Base-by-base conservation (phyloP, 306 rosid species). In the Senna tora region DNA sequence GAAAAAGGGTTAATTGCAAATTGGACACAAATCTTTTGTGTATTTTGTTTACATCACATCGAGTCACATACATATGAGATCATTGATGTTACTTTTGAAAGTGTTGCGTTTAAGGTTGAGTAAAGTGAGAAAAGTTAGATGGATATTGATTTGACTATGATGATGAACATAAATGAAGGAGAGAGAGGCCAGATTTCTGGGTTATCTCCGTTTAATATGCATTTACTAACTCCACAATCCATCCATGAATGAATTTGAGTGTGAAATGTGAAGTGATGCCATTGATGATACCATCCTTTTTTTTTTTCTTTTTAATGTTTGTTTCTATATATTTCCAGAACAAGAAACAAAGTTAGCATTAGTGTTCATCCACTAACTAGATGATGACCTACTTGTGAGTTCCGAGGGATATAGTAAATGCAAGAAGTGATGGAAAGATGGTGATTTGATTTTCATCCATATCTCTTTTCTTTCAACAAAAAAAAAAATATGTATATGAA, bases 101-200 rank as follows among this genome's bases (percentile, higher is more conserved):
- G 33, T 32, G 56, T 84, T 75, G 54, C 50, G 67, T 79, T 72
- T 76, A 72, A 81, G 86, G 87, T 74, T 78, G 21, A 54, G 77
- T 60, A 69, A 69, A 73, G 75, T 42, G 49, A 72, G 54, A 36
- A 50, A 50, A 66, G 74, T 38, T 79, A 55, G 59, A 34, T 67
- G n/a, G n/a, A n/a, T n/a, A n/a, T n/a, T n/a, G 81, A 80, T 80
- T 71, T 80, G 83, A 82, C 86, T 49, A 4, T n/a, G n/a, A n/a
- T n/a, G n/a, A n/a, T n/a, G 5, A 36, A 4, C 39, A 36, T 36
- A 0, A 36, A 25, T 1, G 30, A 25, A n/a, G n/a, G 30, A 25
- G 30, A 25, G 30, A 25, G 30, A 25, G 30, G 30, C 30, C 30
- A 25, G 30, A 25, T 25, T 25, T 25, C 30, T 25, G 30, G 30